A percentile compares a stretch with the other conserved stretches of the same genome.
Evolutionary conservation across 164 flowering plant species (phyloP).

Genomic region (Berberis thunbergii): DNA sequence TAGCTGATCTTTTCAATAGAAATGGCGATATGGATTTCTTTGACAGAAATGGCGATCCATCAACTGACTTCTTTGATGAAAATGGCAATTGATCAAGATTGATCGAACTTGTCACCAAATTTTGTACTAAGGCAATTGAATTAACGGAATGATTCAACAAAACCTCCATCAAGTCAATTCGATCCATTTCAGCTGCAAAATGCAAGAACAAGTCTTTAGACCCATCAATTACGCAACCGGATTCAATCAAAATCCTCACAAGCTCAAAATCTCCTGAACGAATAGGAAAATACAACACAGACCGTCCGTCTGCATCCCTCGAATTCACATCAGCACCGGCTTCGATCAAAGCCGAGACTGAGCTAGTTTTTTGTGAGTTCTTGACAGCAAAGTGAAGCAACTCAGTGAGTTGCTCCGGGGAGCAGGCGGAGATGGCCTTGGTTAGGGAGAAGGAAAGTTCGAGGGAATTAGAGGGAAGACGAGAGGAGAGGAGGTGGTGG

Average conservation of each 20-base stretch:
- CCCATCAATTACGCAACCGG: conserved; percentile 25
- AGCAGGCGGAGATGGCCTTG: conserved; percentile 42
- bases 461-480: conserved; percentile 7
- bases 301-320: not conserved
- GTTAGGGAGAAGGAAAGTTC: conserved; percentile 20
- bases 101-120: too few species aligned
- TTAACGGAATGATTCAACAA: conserved; percentile 8
- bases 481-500: conserved; percentile 22
- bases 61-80: too few species aligned
- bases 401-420: not conserved
- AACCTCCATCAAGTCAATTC: conserved; percentile 42
- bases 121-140: not conserved
- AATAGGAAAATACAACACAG: not conserved
- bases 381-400: conserved; percentile 20
- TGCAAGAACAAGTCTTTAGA: conserved; percentile 31
- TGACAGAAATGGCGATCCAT: too few species aligned
- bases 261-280: not conserved
- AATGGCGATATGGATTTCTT: too few species aligned
- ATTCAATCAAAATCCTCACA: conserved; percentile 15
- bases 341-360: conserved; percentile 13
- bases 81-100: too few species aligned
- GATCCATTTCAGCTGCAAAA: conserved; percentile 33
- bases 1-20: too few species aligned
- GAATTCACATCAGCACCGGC: conserved; percentile 14
- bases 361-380: conserved; percentile 22